Percentiles rank a stretch among this genome's conserved stretches.
These are phyloP conservation scores for Xerocomus brunneocitrinus DNA, from an alignment of 768 basidiomycete species.

Conservation along the genomic window DNA sequence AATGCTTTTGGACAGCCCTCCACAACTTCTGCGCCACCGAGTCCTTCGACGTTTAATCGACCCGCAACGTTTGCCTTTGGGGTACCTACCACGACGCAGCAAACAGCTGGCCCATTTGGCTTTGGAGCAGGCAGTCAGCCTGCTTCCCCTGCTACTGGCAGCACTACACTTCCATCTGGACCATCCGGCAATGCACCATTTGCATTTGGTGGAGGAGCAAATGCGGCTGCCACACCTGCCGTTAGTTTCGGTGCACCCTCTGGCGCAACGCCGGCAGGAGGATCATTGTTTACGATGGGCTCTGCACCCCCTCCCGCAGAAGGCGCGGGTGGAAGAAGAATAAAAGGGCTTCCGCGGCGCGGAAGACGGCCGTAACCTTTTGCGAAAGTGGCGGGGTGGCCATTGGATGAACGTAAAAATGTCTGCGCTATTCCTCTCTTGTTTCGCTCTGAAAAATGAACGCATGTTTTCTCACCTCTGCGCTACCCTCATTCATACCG, in stretches of 20 bases:
- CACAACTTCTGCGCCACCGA: slow-evolving; percentile 47
- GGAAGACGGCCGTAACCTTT: slow-evolving; percentile 15
- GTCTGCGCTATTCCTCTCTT: slow-evolving; percentile 1
- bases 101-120: slow-evolving; percentile 35
- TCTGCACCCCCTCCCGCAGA: slow-evolving; percentile 43
- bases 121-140: slow-evolving; percentile 55
- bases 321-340: slow-evolving; percentile 37
- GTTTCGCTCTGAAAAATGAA: slow-evolving; percentile 12
- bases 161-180: slow-evolving; percentile 27
- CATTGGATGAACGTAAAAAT: slow-evolving; percentile 10
- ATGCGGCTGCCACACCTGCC: slow-evolving; percentile 34
- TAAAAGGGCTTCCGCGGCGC: slow-evolving; percentile 54
- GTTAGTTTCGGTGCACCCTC: slow-evolving; percentile 39
- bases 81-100: slow-evolving; percentile 35
- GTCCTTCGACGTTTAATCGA: slow-evolving; percentile 55
- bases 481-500: slow-evolving; percentile 18
- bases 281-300: slow-evolving; percentile 55
- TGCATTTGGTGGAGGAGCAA: slow-evolving; percentile 35
- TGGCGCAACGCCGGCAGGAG: slow-evolving; percentile 29
- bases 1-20: slow-evolving; percentile 42
- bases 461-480: slow-evolving; percentile 7
- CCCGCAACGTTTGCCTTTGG: slow-evolving; percentile 45
- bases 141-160: slow-evolving; percentile 49
- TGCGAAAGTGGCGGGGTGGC: slow-evolving; percentile 7
- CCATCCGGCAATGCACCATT: slow-evolving; percentile 29